Percentiles rank a stretch among this genome's conserved stretches.
phyloP scores from a whole-genome alignment of 2,329 filamentous ascomycete species.

The Colletotrichum scovillei region DNA sequence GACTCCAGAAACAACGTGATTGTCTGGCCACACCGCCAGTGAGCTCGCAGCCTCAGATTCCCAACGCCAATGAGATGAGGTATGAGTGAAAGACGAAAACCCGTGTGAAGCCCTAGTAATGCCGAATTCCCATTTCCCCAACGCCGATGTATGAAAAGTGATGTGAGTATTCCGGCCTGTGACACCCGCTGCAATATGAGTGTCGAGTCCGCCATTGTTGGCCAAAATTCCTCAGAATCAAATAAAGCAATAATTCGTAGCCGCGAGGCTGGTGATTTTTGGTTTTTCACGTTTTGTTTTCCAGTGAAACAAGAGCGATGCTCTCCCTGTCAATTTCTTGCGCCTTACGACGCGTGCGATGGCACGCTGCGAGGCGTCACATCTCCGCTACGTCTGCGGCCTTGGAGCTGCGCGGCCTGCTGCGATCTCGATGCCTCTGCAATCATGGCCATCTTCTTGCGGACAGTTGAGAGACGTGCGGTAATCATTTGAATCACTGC shows the following conservation, averaged over 20 bases:
- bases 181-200: not conserved
- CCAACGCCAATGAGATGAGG: conserved; percentile 12
- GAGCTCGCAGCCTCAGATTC: not conserved
- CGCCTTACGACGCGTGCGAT: conserved; percentile 53
- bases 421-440: conserved; percentile 66
- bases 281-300: not conserved
- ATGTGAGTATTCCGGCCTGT: not conserved
- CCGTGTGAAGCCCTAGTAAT: conserved; percentile 3
- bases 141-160: conserved; percentile 31
- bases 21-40: not conserved
- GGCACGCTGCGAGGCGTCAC: conserved; percentile 66
- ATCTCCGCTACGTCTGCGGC: conserved; percentile 66
- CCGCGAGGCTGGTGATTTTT: conserved; percentile 16
- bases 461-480: conserved; percentile 64
- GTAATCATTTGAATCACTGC: conserved; percentile 73
- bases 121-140: conserved; percentile 15
- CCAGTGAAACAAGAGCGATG: not conserved
- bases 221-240: not conserved
- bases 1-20: not conserved
- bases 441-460: conserved; percentile 72
- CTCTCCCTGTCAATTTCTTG: not conserved
- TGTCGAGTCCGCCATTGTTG: not conserved
- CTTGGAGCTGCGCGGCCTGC: conserved; percentile 53
- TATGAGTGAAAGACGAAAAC: conserved; percentile 14
- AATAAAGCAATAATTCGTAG: conserved; percentile 19